Base-by-base conservation (phyloP, 495 filamentous ascomycete species). In the Xylaria grammica region DNA sequence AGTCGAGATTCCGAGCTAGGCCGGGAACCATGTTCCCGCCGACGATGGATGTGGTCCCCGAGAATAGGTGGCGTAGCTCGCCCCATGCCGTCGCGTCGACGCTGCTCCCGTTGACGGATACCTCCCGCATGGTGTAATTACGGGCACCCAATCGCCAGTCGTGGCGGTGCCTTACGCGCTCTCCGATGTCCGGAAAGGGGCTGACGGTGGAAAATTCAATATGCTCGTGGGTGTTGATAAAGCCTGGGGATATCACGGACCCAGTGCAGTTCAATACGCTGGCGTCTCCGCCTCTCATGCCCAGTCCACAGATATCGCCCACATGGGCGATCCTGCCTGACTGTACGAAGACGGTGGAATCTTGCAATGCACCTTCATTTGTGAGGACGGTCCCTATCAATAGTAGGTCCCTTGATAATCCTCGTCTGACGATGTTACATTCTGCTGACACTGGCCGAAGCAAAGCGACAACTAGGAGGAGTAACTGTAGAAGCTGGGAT, bases 141-240 rank as follows among this genome's bases (percentile, higher is more conserved):
- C 66, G 62, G 2, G 40, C 5, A 1, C 66, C 66, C 7, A 66
- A 1, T 0, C 66, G 48, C 66, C 66, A 68, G 56, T 68, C 66
- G 9, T 68, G 66, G 13, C 66, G 63, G 13, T 67, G 65, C n/a
- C 46, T 15, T 4, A 34, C 51, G 52, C 65, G 49, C 44, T 67
- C 65, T 7, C 63, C 63, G 22, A 60, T 30, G 45, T 65, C 63
- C 11, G 46, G 36, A 32, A 65, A 60, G 34, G 63, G 63, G 22
- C 34, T 11, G 17, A 54, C 55, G 29, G 63, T 65, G 1, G 63
- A 50, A 34, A 24, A 65, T 27, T 60, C 63, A 55, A 65, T 53
- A 38, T 86, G 84, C 34, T 82, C 79, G 62, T 86, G 85, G 0
- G 85, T 86, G 65, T 86, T 82, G 60, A 86, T 74, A 69, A 86